Evolutionary conservation across 192 early-diverging fungal species (phyloP).

Genomic region (Entophlyctis helioformis): DNA sequence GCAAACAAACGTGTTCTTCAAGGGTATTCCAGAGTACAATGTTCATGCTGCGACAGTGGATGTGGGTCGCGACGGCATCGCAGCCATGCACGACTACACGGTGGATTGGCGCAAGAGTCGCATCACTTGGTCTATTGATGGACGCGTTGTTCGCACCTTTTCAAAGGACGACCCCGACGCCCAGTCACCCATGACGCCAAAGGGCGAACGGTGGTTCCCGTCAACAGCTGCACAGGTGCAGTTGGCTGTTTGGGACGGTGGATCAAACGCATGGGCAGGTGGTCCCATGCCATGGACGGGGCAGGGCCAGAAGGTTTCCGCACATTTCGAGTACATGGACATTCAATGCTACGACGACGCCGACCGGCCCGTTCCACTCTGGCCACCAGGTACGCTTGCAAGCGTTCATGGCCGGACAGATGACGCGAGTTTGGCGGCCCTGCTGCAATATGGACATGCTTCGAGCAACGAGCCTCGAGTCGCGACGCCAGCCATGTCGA

Average conservation of each 20-base stretch:
- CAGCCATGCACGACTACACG: slow-evolving; percentile 11
- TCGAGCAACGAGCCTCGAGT: too few species aligned
- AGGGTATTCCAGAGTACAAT: slow-evolving; percentile 8
- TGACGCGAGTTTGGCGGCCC: too few species aligned
- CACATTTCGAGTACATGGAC: slow-evolving; percentile 15
- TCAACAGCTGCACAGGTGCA: slow-evolving; percentile 21
- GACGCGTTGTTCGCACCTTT: slow-evolving; percentile 1
- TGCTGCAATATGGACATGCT: too few species aligned
- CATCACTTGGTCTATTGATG: slow-evolving; percentile 16
- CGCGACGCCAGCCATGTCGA: too few species aligned
- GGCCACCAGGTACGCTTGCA: too few species aligned
- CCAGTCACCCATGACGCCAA: not conserved
- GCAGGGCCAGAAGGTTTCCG: slow-evolving; percentile 2
- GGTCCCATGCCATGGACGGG: slow-evolving; percentile 18
- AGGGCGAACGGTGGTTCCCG: slow-evolving; percentile 16
- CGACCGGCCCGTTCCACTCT: slow-evolving; percentile 2
- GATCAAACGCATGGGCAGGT: slow-evolving; percentile 1
- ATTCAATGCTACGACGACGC: too few species aligned
- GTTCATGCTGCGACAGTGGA: not conserved
- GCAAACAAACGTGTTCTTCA: slow-evolving; percentile 26
- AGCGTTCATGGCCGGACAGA: too few species aligned
- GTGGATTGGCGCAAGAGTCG: slow-evolving; percentile 15
- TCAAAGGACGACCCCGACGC: not conserved
- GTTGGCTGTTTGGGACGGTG: slow-evolving; percentile 28
- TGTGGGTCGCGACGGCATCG: not conserved